Evolutionary conservation across 106 monocot species (phyloP), one percentile per base, ranked within the genome.

Genomic region (Ottelia alismoides): DNA sequence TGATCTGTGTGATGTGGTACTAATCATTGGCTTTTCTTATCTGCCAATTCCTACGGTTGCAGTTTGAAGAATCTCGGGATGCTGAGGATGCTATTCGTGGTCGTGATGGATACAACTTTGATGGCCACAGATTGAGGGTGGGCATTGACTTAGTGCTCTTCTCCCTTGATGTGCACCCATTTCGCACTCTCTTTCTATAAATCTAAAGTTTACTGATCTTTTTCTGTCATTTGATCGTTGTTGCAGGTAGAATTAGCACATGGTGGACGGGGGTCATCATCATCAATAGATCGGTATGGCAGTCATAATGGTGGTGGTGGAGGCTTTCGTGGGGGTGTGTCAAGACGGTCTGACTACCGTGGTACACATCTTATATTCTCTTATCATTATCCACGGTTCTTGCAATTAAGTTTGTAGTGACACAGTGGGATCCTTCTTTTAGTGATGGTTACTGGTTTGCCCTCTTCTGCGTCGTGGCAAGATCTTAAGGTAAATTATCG

Each of bases 381-480:
- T n/a, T 25, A 27, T 26, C 23, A 45, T 44, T 12, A 3, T 65
- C 2, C 20, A 17, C 27, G 24, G 23, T 12, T n/a, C n/a, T n/a
- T n/a, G n/a, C n/a, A n/a, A n/a, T n/a, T n/a, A n/a, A n/a, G n/a
- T n/a, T n/a, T n/a, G n/a, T n/a, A n/a, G n/a, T n/a, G n/a, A n/a
- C n/a, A n/a, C n/a, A n/a, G n/a, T n/a, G n/a, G n/a, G n/a, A n/a
- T n/a, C n/a, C n/a, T n/a, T n/a, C n/a, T 11, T 67, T 53, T 57
- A 92, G 92, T 92, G 0, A 2, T 83, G 47, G 77, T 92, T 31
- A 83, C 87, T 55, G 92, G 92, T 71, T 65, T 93, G 30, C 92
- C 92, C 56, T 77, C 83, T 24, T 83, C 87, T 63, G 87, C 92
- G 25, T 93, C 92, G 14, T 93, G 92, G 92, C 92, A 93, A 81